phyloP scores from a whole-genome alignment of 495 filamentous ascomycete genomes.

The Wilcoxina mikolae region DNA sequence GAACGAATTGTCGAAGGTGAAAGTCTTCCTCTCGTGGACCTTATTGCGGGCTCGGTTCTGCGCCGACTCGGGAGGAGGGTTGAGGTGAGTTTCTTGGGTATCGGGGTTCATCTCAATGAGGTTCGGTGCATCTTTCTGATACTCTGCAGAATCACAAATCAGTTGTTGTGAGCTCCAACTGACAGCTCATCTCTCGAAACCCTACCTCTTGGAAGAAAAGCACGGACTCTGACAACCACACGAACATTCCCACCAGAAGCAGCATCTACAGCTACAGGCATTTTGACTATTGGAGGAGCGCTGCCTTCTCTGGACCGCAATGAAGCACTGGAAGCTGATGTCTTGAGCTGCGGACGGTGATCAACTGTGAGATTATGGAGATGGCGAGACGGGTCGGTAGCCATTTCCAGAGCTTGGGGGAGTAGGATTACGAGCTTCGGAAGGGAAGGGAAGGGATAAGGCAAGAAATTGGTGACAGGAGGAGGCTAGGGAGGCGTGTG shows the following conservation, averaged over 20 bases:
- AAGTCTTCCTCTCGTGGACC: slow-evolving; percentile 70
- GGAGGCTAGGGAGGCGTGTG: too few species aligned
- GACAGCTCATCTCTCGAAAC: slow-evolving; percentile 8
- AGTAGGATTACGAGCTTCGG: too few species aligned
- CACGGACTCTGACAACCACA: slow-evolving; percentile 84
- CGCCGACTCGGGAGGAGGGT: slow-evolving; percentile 48
- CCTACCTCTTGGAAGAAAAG: slow-evolving; percentile 76
- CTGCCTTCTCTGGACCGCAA: slow-evolving; percentile 51
- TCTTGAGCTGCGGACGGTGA: too few species aligned
- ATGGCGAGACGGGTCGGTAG: too few species aligned
- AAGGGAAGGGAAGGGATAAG: too few species aligned
- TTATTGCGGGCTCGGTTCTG: slow-evolving; percentile 63
- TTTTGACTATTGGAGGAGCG: slow-evolving; percentile 28
- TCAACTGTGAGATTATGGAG: too few species aligned
- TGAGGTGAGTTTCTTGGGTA: slow-evolving; percentile 66
- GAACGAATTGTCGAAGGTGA: slow-evolving; percentile 95
- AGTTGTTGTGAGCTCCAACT: neutral
- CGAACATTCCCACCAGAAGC: slow-evolving; percentile 63
- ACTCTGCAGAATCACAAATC: slow-evolving; percentile 40
- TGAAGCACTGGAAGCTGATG: slow-evolving; percentile 44
- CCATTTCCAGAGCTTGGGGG: too few species aligned
- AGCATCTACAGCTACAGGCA: slow-evolving; percentile 30
- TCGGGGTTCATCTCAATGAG: slow-evolving; percentile 79
- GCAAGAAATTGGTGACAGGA: too few species aligned
- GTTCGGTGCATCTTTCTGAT: slow-evolving; percentile 63